Conservation (phyloP, 805 yeast species). For the Candida wancherniae region DNA sequence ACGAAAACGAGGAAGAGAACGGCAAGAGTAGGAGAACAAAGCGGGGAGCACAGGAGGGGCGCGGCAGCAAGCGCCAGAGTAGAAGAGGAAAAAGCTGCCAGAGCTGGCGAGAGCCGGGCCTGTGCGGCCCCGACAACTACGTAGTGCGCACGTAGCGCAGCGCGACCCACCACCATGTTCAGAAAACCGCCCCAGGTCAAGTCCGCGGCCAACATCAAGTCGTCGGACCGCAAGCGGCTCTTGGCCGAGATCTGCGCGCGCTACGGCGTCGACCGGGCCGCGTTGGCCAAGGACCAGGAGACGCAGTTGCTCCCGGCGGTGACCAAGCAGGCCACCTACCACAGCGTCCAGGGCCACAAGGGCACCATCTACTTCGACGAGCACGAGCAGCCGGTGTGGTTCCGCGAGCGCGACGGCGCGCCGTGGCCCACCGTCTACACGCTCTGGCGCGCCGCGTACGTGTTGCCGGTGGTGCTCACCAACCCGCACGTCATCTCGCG, state of each 20-base stretch:
- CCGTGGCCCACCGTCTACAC: conserved; percentile 69
- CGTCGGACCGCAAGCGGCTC: conserved; percentile 68
- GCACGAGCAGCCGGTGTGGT: conserved; percentile 67
- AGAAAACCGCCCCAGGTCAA: conserved; percentile 45
- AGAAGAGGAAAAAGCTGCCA: too few species aligned
- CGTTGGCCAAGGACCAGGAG: conserved; percentile 39
- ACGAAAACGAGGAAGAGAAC: too few species aligned
- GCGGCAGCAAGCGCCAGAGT: too few species aligned
- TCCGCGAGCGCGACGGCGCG: conserved; percentile 52
- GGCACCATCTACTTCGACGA: conserved; percentile 67
- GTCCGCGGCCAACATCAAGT: conserved; percentile 72
- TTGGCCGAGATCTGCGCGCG: conserved; percentile 38
- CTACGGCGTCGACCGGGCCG: conserved; percentile 36
- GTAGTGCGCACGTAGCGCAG: too few species aligned
- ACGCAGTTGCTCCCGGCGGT: conserved; percentile 44
- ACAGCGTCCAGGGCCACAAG: conserved; percentile 43
- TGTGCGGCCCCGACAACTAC: too few species aligned
- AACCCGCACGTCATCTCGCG: conserved; percentile 69
- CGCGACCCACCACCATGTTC: conserved; percentile 22
- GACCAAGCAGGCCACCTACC: conserved; percentile 60
- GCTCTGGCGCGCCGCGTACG: conserved; percentile 61
- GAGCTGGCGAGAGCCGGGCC: too few species aligned
- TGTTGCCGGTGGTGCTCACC: conserved; percentile 66
- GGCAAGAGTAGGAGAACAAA: too few species aligned
- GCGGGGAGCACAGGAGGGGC: too few species aligned